These are phyloP conservation scores for Acacia acuminata DNA, from an alignment of 306 rosid genomes.

Conservation along the genomic window DNA sequence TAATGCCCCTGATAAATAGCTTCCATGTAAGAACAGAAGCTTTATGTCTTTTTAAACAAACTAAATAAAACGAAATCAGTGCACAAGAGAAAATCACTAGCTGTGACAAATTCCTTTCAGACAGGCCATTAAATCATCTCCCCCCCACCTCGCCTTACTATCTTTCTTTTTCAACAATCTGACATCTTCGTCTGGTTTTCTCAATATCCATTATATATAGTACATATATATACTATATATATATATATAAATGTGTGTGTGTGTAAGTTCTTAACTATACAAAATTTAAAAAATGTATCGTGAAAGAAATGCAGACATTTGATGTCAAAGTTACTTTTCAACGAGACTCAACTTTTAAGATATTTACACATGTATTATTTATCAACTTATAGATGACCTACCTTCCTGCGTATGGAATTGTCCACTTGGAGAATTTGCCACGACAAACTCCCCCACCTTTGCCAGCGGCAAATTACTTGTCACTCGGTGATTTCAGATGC, in stretches of 20 bases:
- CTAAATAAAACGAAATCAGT: no score
- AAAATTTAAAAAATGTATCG: not conserved
- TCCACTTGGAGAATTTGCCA: not conserved
- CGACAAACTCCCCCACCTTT: not conserved
- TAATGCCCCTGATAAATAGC: not conserved
- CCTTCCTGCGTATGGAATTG: not conserved
- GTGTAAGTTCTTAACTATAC: not conserved
- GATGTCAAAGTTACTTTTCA: not conserved
- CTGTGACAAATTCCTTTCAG: no score
- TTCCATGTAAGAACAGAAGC: no score
- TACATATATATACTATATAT: no score
- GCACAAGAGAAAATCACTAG: no score
- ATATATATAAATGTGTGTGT: no score
- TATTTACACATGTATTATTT: not conserved
- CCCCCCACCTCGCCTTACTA: not conserved
- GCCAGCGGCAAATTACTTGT: constrained; percentile 21
- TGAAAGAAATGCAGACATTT: not conserved
- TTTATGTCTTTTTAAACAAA: no score
- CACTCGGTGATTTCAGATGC: constrained; percentile 48
- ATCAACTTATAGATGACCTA: not conserved
- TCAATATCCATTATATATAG: no score
- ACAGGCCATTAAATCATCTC: no score
- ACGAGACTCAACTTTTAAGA: not conserved
- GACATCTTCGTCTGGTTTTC: not conserved
- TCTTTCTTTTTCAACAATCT: not conserved